These are phyloP conservation scores for Macrolepiota albuminosa DNA, from an alignment of 768 basidiomycete species.

Conservation along the genomic window DNA sequence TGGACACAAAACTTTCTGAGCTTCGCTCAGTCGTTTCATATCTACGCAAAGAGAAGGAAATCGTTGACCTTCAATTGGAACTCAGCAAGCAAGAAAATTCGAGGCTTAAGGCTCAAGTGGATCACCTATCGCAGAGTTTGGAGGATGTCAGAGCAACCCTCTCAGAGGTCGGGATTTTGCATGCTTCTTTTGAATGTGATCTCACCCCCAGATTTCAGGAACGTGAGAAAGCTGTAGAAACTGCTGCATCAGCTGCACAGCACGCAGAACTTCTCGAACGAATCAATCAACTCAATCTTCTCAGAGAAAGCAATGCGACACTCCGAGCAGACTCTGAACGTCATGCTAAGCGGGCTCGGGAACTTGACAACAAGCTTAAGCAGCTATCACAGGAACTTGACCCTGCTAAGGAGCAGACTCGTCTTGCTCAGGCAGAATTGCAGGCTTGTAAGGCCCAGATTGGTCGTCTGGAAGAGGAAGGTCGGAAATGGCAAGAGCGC, in stretches of 20 bases:
- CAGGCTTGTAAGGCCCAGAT: constrained; percentile 65
- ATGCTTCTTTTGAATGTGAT: not conserved
- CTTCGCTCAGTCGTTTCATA: constrained; percentile 76
- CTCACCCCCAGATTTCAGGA: constrained; percentile 42
- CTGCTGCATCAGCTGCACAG: constrained; percentile 68
- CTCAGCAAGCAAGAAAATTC: constrained; percentile 72
- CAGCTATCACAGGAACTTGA: constrained; percentile 58
- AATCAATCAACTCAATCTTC: constrained; percentile 81
- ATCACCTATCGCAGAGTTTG: constrained; percentile 63
- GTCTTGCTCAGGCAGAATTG: constrained; percentile 66
- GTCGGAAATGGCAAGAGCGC: constrained; percentile 78
- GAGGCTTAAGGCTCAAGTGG: constrained; percentile 70
- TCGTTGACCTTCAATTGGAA: constrained; percentile 83
- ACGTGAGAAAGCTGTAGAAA: constrained; percentile 70
- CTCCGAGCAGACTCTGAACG: constrained; percentile 72
- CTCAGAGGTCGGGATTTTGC: constrained; percentile 49
- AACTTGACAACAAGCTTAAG: constrained; percentile 61
- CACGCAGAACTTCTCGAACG: constrained; percentile 82
- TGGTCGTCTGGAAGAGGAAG: constrained; percentile 68
- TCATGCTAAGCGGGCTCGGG: constrained; percentile 62
- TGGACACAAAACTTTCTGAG: constrained; percentile 64
- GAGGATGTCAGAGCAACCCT: constrained; percentile 68
- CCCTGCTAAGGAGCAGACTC: constrained; percentile 69
- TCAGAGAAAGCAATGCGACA: constrained; percentile 86
- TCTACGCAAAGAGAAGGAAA: constrained; percentile 87